Base-by-base conservation (phyloP, 2,329 filamentous ascomycete species). In the Aureobasidium lini region DNA sequence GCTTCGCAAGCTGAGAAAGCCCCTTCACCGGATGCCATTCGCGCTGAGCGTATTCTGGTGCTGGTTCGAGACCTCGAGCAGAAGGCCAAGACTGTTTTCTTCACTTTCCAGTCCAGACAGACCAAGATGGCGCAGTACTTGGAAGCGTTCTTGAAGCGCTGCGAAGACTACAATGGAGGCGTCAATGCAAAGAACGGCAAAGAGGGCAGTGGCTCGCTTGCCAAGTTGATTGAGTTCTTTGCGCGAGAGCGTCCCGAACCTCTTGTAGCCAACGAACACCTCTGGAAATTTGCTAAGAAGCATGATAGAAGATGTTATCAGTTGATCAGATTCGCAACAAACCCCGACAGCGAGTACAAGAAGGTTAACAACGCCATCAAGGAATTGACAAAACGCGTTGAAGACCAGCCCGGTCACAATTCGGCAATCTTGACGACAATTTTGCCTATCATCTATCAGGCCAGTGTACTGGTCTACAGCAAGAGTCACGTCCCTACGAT, bases 281-380 rank as follows among this genome's bases (percentile, higher is more conserved):
- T 99, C 11, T 86, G 89, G 75, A 95, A 89, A 67, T 97, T 96
- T 70, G 91, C 90, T 39, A 96, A 93, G 72, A 81, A 87, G 66
- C 90, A 97, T 68, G 92, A 99, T 70, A 87, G 93, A 54, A 86
- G 94, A 59, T 88, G 84, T 66, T 97, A 96, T 72, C 88, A 95
- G 67, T 83, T 99, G 23, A 85, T 96, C 64, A 86, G 88, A 60
- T 96, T 92, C 71, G 85, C 90, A 57, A 90, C 92, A 70, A 87
- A 86, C 32, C 85, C 89, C 3, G 88, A 93, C 63, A 92, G 88
- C 66, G 94, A 99, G 69, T 97, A 96, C 72, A 88, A 90, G 67
- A 96, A 90, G 40, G 90, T 96, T 46, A 84, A 87, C 63, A 90
- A 92, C 66, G 91, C 93, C 1, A 88, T 96, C 43, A 94, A 90